Conservation (phyloP, 495 filamentous ascomycete genomes). For the Aspergillus nanangensis region DNA sequence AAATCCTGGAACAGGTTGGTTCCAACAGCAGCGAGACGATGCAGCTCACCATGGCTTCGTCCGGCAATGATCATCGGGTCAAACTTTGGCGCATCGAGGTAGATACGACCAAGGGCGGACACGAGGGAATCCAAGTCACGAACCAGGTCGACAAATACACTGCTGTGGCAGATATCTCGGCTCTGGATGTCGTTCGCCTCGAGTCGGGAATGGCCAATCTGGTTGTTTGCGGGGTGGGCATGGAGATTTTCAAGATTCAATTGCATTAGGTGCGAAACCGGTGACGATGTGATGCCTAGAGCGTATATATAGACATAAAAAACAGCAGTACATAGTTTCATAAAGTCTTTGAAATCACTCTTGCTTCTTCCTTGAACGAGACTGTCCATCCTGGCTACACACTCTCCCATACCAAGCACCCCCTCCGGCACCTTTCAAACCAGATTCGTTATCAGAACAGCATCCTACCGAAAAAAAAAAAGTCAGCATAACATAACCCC, state of each 20-base stretch:
- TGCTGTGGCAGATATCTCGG: constrained; percentile 60
- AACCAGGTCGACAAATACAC: constrained; percentile 50
- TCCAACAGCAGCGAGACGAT: constrained; percentile 5
- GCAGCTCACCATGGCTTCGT: constrained; percentile 47
- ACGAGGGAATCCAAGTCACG: constrained; percentile 38
- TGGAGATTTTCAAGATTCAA: constrained; percentile 39
- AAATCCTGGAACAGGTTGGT: constrained; percentile 30
- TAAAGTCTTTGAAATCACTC: too few relatives aligned
- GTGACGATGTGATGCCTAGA: too few relatives aligned
- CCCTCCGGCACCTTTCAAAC: too few relatives aligned
- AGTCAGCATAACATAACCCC: background rate
- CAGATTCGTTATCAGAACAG: background rate
- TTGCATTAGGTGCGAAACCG: constrained; percentile 9
- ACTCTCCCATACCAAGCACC: too few relatives aligned
- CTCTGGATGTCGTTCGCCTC: constrained; percentile 32
- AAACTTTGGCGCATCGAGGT: constrained; percentile 62
- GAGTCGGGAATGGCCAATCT: constrained; percentile 19
- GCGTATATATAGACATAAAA: too few relatives aligned
- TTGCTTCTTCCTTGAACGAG: too few relatives aligned
- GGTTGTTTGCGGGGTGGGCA: constrained; percentile 52
- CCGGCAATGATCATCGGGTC: constrained; percentile 77
- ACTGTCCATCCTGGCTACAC: too few relatives aligned
- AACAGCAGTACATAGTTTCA: too few relatives aligned
- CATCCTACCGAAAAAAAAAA: background rate
- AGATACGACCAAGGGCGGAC: constrained; percentile 23